Conservation (phyloP, 768 basidiomycete genomes). For the Mycena belliarum region DNA sequence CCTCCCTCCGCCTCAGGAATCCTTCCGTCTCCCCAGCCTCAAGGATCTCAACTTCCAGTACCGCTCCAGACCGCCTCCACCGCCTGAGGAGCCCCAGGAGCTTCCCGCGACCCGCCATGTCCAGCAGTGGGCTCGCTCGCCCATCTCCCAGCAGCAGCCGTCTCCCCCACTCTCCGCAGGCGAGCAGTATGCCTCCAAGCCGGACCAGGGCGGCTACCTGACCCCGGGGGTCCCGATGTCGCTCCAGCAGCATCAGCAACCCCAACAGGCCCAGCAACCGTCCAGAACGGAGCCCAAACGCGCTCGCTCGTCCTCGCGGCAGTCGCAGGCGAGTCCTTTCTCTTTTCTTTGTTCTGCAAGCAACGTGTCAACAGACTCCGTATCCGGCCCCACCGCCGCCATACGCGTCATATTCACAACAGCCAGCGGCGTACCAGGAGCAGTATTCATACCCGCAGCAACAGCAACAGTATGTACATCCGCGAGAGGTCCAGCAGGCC, state of each 20-base stretch:
- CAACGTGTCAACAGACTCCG: constrained; percentile 12
- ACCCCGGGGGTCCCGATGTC: constrained; percentile 34
- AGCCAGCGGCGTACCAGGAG: constrained; percentile 6
- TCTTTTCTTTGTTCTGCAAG: background rate
- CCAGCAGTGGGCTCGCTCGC: constrained; percentile 34
- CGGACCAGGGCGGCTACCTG: constrained; percentile 50
- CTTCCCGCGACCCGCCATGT: constrained; percentile 30
- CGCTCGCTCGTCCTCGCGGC: constrained; percentile 13
- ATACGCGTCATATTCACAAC: constrained; percentile 9
- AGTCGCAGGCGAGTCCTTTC: constrained; percentile 14
- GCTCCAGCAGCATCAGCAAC: constrained; percentile 18
- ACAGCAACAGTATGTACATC: constrained; percentile 12
- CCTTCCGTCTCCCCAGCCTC: constrained; percentile 67
- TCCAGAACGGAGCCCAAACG: constrained; percentile 1
- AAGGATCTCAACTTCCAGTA: constrained; percentile 71
- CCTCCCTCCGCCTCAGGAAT: constrained; percentile 41
- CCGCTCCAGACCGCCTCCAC: constrained; percentile 30
- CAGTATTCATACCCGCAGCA: background rate
- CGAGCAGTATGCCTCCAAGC: constrained; percentile 50
- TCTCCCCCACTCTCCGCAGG: constrained; percentile 48
- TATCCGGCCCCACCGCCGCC: constrained; percentile 4
- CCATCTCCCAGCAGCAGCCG: constrained; percentile 40
- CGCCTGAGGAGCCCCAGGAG: constrained; percentile 34
- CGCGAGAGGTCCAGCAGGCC: constrained; percentile 23
- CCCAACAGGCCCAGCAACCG: background rate